Conservation (phyloP, 2,329 filamentous ascomycete species). For the Penicillium janthinellum region DNA sequence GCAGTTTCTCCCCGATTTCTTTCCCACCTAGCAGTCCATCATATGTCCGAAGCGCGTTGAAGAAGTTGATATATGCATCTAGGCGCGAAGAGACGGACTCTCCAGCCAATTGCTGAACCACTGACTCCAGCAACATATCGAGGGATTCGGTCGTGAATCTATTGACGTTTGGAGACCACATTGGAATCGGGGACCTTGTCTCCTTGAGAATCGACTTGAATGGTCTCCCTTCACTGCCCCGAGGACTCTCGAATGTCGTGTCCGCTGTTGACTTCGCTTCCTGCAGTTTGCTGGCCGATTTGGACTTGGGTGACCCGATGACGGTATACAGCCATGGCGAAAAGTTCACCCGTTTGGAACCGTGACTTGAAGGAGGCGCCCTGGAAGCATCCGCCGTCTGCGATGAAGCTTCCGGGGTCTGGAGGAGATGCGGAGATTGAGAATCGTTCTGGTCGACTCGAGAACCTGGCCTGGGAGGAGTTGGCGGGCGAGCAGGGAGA, state of each 20-base stretch:
- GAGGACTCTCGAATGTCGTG: constrained; percentile 39
- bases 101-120: constrained; percentile 77
- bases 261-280: constrained; percentile 27
- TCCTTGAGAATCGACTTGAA: constrained; percentile 83
- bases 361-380: constrained; percentile 39
- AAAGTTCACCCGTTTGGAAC: constrained; percentile 63
- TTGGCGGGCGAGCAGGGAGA: constrained; percentile 57
- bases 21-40: constrained; percentile 77
- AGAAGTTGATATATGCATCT: constrained; percentile 84
- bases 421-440: constrained; percentile 34
- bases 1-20: constrained; percentile 74
- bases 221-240: constrained; percentile 55
- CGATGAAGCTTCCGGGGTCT: constrained; percentile 48
- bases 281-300: constrained; percentile 26
- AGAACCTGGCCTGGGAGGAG: constrained; percentile 53
- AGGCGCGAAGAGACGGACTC: constrained; percentile 70
- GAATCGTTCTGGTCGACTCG: constrained; percentile 41
- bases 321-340: constrained; percentile 58
- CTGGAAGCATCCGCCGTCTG: constrained; percentile 42
- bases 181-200: constrained; percentile 44
- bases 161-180: constrained; percentile 48
- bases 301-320: constrained; percentile 49
- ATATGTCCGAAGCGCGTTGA: constrained; percentile 74
- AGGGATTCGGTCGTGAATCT: constrained; percentile 61
- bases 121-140: constrained; percentile 79